Percentiles rank a stretch among this genome's conserved stretches.
Evolutionary conservation across 306 rosid species (phyloP).

Genomic region (Acmispon strigosus): DNA sequence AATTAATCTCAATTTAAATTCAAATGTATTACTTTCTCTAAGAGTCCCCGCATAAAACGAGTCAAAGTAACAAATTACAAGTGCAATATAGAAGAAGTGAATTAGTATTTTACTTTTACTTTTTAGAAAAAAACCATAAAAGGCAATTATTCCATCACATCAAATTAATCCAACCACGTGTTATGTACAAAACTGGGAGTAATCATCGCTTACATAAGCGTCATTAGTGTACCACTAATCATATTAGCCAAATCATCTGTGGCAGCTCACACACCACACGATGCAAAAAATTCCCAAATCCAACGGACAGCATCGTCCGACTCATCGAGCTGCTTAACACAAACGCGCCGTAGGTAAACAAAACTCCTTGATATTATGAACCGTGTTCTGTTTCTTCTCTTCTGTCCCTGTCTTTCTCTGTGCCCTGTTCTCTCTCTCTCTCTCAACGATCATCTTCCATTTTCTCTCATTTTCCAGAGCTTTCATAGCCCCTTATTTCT

Average conservation of each 20-base stretch:
- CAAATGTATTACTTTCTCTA: too few relatives aligned
- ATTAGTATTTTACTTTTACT: too few relatives aligned
- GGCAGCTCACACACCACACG: neutral
- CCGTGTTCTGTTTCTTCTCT: neutral
- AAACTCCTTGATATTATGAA: neutral
- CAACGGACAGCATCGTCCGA: neutral
- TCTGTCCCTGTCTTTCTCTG: neutral
- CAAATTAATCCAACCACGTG: too few relatives aligned
- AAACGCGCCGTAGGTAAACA: neutral
- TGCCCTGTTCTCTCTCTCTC: constrained; percentile 21
- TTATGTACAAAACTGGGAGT: too few relatives aligned
- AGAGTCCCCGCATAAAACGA: too few relatives aligned
- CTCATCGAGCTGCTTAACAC: neutral
- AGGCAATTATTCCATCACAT: too few relatives aligned
- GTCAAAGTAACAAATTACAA: too few relatives aligned
- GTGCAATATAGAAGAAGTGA: too few relatives aligned
- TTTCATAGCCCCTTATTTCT: neutral
- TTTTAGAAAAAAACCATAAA: too few relatives aligned
- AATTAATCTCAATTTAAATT: too few relatives aligned
- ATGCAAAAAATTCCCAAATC: neutral
- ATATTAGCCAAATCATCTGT: neutral
- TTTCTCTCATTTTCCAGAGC: neutral
- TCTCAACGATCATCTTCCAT: neutral
- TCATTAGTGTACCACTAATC: too few relatives aligned
- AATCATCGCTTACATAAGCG: too few relatives aligned